Evolutionary conservation across 345 rosid genomes (phyloP).

Genomic region (Bretschneidera sinensis): DNA sequence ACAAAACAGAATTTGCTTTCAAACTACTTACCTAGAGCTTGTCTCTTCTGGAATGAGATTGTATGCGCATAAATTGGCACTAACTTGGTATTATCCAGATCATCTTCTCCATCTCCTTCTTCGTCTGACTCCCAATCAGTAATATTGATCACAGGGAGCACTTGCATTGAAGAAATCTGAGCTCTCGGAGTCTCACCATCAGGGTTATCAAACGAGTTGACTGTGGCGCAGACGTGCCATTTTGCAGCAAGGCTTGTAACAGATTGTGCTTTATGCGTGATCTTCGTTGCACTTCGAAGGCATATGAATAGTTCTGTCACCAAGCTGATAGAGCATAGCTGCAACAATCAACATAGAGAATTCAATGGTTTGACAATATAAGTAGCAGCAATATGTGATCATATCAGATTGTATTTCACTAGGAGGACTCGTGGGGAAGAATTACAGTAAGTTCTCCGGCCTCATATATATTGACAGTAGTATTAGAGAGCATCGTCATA

Average conservation of each 20-base stretch:
- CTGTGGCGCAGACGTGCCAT: constrained; percentile 89
- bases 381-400: no score
- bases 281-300: constrained; percentile 87
- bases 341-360: constrained; percentile 15
- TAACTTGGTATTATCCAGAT: constrained; percentile 50
- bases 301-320: constrained; percentile 79
- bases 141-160: constrained; percentile 21
- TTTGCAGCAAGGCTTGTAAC: constrained; percentile 80
- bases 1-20: not conserved
- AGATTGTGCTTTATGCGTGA: constrained; percentile 80
- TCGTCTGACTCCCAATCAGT: constrained; percentile 52
- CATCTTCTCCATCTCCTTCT: constrained; percentile 68
- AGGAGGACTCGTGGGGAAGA: not conserved
- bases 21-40: constrained; percentile 66
- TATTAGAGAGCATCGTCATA: constrained; percentile 46
- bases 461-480: constrained; percentile 61
- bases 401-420: not conserved
- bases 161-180: constrained; percentile 25
- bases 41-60: constrained; percentile 78
- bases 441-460: constrained; percentile 74
- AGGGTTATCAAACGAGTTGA: constrained; percentile 56
- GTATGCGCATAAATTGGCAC: constrained; percentile 61
- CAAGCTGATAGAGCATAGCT: constrained; percentile 79
- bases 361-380: not conserved
- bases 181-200: constrained; percentile 63